A percentile compares a stretch with the other conserved stretches of the same genome.
Evolutionary conservation across 257 asterid genomes (phyloP).

Genomic region (Solanum virginianum): DNA sequence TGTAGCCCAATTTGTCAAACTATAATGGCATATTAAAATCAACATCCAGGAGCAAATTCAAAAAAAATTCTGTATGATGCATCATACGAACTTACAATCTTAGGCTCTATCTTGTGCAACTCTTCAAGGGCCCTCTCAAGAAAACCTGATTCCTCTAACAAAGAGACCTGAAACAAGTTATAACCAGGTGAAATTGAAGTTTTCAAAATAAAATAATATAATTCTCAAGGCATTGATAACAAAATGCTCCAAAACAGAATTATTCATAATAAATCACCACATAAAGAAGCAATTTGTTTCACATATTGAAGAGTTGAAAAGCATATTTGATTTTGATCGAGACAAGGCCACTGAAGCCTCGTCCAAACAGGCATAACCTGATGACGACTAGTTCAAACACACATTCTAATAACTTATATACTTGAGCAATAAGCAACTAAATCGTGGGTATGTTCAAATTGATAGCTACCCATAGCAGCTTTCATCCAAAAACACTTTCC

Average conservation of each 20-base stretch:
- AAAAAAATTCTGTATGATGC: not conserved
- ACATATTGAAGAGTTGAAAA: not conserved
- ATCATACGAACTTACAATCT: constrained; percentile 53
- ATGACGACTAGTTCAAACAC: not conserved
- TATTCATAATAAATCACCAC: not conserved
- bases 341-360: not conserved
- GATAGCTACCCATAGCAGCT: not conserved
- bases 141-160: constrained; percentile 85
- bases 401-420: not conserved
- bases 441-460: not conserved
- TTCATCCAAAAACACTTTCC: not conserved
- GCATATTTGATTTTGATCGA: not conserved
- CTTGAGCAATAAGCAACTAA: not conserved
- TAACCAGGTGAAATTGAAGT: not conserved
- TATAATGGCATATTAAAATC: constrained; percentile 14
- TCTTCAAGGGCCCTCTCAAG: constrained; percentile 83
- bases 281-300: not conserved
- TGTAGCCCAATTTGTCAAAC: constrained; percentile 76
- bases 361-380: not conserved
- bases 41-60: not conserved
- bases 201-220: not conserved
- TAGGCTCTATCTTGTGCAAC: constrained; percentile 70
- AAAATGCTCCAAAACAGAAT: not conserved
- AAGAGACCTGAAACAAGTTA: constrained; percentile 47
- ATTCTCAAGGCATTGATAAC: not conserved